A percentile compares a stretch with the other conserved stretches of the same genome.
Evolutionary conservation across 192 early-diverging fungal species (phyloP).

Genomic region (Coemansia sp.): DNA sequence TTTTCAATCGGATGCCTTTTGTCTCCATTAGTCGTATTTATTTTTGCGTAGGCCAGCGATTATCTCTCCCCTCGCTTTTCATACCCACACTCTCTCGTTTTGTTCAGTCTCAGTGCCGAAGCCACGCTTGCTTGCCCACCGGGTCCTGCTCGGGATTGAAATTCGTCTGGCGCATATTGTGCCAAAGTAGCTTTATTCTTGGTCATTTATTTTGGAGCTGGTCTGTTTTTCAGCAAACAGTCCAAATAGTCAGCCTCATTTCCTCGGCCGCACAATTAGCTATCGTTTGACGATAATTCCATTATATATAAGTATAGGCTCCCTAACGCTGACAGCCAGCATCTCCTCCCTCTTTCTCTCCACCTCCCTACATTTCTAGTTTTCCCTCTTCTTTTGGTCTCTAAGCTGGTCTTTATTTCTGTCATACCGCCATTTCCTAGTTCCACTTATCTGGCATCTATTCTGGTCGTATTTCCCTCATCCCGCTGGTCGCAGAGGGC

Average conservation of each 20-base stretch:
- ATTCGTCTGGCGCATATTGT: conserved; percentile 11
- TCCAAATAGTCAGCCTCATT: conserved; percentile 17
- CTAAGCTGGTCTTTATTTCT: conserved; percentile 33
- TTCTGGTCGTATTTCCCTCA: conserved; percentile 10
- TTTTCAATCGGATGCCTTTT: conserved; percentile 6
- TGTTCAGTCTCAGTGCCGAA: conserved; percentile 15
- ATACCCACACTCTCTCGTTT: conserved; percentile 14
- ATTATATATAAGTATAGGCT: conserved; percentile 10
- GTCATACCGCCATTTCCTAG: background rate
- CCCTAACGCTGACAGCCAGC: conserved; percentile 4
- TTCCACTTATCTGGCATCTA: background rate
- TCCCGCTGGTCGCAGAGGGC: conserved; percentile 39
- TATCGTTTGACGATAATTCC: background rate
- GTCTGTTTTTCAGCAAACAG: conserved; percentile 3
- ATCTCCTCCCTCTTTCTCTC: conserved; percentile 7
- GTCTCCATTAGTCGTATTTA: conserved; percentile 11
- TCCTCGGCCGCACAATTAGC: background rate
- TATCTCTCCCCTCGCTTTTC: conserved; percentile 12
- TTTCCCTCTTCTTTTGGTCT: conserved; percentile 8
- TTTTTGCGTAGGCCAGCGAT: conserved; percentile 11
- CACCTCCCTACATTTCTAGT: conserved; percentile 14
- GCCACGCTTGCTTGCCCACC: conserved; percentile 13
- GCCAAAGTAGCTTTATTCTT: conserved; percentile 1
- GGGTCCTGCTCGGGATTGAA: conserved; percentile 12
- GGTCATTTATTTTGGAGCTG: background rate